phyloP scores from a whole-genome alignment of 2,329 filamentous ascomycete species.

The Aspergillus intermedius region DNA sequence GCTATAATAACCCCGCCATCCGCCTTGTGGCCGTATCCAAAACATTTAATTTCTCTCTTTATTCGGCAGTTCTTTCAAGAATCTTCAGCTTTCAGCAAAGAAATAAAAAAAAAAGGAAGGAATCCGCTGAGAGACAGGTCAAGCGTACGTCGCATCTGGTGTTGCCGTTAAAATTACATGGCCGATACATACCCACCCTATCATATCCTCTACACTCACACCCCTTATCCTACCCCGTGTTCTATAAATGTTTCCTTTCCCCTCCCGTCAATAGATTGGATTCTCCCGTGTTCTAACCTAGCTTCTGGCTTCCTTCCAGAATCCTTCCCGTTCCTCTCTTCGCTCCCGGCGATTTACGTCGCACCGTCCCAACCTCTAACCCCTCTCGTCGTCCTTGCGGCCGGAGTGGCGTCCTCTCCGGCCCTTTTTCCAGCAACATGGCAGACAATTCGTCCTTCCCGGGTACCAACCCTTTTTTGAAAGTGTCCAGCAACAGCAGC shows the following conservation, averaged over 20 bases:
- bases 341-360: slow-evolving; percentile 50
- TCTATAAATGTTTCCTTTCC: background rate
- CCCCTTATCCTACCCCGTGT: slow-evolving; percentile 6
- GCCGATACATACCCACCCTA: slow-evolving; percentile 20
- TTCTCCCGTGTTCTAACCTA: slow-evolving; percentile 17
- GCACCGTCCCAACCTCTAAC: slow-evolving; percentile 54
- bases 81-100: background rate
- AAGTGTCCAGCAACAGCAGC: slow-evolving; percentile 57
- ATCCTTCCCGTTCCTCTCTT: slow-evolving; percentile 55
- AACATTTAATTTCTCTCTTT: slow-evolving; percentile 1
- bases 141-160: slow-evolving; percentile 9
- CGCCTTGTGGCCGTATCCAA: slow-evolving; percentile 1
- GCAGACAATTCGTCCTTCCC: slow-evolving; percentile 65
- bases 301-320: slow-evolving; percentile 56
- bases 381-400: slow-evolving; percentile 17
- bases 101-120: background rate
- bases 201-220: slow-evolving; percentile 1
- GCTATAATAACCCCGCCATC: background rate
- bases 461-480: slow-evolving; percentile 74
- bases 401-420: slow-evolving; percentile 24
- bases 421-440: slow-evolving; percentile 45
- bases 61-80: background rate
- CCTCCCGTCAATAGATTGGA: background rate
- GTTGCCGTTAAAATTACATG: slow-evolving; percentile 19
- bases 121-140: background rate